These are phyloP conservation scores for Cladosporium velox DNA, from an alignment of 2,329 filamentous ascomycete genomes.

Conservation along the genomic window DNA sequence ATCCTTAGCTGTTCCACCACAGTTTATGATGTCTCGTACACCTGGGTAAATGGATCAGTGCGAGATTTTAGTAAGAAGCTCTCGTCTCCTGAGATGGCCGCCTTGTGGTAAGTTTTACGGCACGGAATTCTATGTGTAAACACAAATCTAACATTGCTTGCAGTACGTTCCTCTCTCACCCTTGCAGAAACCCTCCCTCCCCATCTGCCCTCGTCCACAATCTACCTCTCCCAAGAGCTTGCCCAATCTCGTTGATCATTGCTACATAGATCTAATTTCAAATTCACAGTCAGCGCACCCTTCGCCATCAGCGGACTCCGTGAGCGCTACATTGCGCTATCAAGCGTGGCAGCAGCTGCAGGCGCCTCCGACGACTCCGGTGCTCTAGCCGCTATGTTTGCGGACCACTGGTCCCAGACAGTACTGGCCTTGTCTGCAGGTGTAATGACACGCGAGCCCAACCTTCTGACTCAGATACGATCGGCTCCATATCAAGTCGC, in stretches of 20 bases:
- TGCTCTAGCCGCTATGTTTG: background rate
- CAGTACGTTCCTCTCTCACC: background rate
- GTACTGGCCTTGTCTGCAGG: background rate
- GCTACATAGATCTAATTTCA: background rate
- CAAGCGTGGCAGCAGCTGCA: background rate
- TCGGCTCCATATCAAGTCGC: background rate
- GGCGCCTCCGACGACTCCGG: background rate
- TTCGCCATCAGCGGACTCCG: background rate
- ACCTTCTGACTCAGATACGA: background rate
- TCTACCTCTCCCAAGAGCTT: background rate
- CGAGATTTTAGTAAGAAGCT: background rate
- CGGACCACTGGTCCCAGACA: background rate
- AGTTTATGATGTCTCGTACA: background rate
- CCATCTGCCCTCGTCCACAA: background rate
- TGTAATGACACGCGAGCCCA: background rate
- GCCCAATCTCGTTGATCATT: background rate
- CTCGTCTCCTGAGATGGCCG: background rate
- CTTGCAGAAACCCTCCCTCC: background rate
- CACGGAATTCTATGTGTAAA: background rate
- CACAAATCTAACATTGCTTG: background rate
- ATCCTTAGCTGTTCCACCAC: background rate
- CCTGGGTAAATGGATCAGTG: background rate
- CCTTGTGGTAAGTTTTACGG: background rate
- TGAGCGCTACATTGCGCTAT: background rate
- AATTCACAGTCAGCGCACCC: background rate